Conservation (phyloP, 495 filamentous ascomycete species). For the Trichoderma virens region DNA sequence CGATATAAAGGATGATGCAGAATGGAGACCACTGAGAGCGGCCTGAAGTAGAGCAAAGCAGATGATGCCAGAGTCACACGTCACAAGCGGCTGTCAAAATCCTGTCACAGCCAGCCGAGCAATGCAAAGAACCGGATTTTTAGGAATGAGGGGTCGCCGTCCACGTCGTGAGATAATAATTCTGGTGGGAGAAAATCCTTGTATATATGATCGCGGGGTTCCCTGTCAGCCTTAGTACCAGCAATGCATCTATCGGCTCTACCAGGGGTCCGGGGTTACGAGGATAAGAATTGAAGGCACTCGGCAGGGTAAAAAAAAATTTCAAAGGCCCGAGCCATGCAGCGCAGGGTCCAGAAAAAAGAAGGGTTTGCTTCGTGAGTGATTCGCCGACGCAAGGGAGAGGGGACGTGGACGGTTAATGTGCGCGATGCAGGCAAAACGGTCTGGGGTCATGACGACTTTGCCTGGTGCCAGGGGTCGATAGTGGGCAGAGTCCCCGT, state of each 20-base stretch:
- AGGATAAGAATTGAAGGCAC: background rate
- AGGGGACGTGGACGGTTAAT: constrained; percentile 4
- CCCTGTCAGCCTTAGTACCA: background rate
- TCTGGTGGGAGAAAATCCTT: background rate
- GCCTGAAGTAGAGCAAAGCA: background rate
- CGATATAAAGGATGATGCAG: too few relatives aligned
- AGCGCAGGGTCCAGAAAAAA: constrained; percentile 7
- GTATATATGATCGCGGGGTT: constrained; percentile 4
- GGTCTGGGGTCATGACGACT: constrained; percentile 6
- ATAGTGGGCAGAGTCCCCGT: background rate
- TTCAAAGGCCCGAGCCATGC: constrained; percentile 1
- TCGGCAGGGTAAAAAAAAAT: background rate
- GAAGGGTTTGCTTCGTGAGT: background rate
- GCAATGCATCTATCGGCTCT: background rate
- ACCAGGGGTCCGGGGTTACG: background rate
- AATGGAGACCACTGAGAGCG: too few relatives aligned
- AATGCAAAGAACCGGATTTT: background rate
- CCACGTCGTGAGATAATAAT: background rate
- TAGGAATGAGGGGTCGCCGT: constrained; percentile 5
- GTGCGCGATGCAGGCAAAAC: background rate
- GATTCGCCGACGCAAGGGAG: background rate
- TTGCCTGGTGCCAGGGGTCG: background rate
- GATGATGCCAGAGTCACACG: background rate
- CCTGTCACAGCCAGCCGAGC: background rate
- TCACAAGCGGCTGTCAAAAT: background rate